Evolutionary conservation across 2,329 filamentous ascomycete genomes (phyloP), one percentile per base, ranked within the genome.

Genomic region (Myrmaecium sp.): DNA sequence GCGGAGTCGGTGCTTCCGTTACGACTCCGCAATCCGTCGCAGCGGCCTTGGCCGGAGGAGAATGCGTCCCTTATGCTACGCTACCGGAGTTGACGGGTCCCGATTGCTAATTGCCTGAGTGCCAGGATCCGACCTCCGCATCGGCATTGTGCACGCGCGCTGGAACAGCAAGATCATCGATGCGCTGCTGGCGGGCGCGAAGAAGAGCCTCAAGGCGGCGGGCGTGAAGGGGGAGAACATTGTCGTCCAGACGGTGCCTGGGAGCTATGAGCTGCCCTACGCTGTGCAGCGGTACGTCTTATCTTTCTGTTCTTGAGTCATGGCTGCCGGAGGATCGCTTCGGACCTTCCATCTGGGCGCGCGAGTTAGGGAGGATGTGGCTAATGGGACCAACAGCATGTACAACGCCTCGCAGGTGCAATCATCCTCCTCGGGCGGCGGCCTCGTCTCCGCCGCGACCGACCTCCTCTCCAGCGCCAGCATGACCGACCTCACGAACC

Each of bases 161-260:
- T 98, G 89, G 89, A 98, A 98, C 60, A 66, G 65, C 37, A 67
- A 66, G 38, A 81, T 98, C 49, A 93, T 95, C 54, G 73, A 79
- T 32, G 73, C 82, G 28, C 72, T 98, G 30, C 66, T 98, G 33
- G 62, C 67, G 27, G 89, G 89, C 37, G 71, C 80, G 23, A 80
- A 76, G 55, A 74, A 75, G 41, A 75, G 75, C 47, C 72, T 98
- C 30, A 58, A 75, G 17, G 68, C 68, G 22, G 71, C 75, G 28
- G 89, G 89, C 29, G 86, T 98, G 30, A 73, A 73, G 49, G 73
- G 83, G 45, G 71, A 78, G 43, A 92, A 94, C 54, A 91, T 98
- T 44, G 70, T 84, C 29, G 59, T 84, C 20, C 78, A 94, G 58
- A 80, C 75, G 26, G 89, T 95, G 17, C 89, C 89, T 0, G 89